phyloP scores from a whole-genome alignment of 805 yeast genomes.

The Kodamaea kaohsiungensis region DNA sequence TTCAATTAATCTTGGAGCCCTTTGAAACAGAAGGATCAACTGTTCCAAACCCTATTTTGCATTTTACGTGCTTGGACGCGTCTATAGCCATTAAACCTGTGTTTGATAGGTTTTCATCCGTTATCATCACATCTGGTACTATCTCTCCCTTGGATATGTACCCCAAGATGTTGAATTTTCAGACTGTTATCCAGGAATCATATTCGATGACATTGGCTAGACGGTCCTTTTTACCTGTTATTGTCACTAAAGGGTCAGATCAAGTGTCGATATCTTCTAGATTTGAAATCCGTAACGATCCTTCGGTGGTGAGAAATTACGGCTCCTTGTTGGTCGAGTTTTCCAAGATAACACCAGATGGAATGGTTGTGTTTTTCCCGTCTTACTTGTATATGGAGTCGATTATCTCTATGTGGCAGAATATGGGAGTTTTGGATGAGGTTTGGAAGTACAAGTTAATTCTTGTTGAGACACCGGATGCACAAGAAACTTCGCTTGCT shows the following conservation, averaged over 20 bases:
- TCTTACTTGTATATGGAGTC: conserved; percentile 97
- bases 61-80: conserved; percentile 95
- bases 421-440: conserved; percentile 96
- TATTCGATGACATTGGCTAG: conserved; percentile 95
- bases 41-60: conserved; percentile 93
- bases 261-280: conserved; percentile 96
- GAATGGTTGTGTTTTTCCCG: conserved; percentile 96
- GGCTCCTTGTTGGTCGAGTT: conserved; percentile 91
- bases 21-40: conserved; percentile 91
- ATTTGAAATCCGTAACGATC: conserved; percentile 96
- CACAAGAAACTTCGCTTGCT: conserved; percentile 96
- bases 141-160: conserved; percentile 98
- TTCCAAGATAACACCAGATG: conserved; percentile 95
- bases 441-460: conserved; percentile 97
- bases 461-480: conserved; percentile 97
- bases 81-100: conserved; percentile 97
- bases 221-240: conserved; percentile 90
- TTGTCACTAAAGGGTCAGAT: conserved; percentile 96
- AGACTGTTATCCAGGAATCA: conserved; percentile 90
- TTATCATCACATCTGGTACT: conserved; percentile 95
- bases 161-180: conserved; percentile 93
- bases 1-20: conserved; percentile 89
- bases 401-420: conserved; percentile 98
- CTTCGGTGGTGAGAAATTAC: conserved; percentile 95
- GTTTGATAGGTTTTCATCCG: conserved; percentile 88